Evolutionary conservation across 163 green algal species (phyloP), one percentile per base, ranked within the genome.

Genomic region (Volvox carteri): DNA sequence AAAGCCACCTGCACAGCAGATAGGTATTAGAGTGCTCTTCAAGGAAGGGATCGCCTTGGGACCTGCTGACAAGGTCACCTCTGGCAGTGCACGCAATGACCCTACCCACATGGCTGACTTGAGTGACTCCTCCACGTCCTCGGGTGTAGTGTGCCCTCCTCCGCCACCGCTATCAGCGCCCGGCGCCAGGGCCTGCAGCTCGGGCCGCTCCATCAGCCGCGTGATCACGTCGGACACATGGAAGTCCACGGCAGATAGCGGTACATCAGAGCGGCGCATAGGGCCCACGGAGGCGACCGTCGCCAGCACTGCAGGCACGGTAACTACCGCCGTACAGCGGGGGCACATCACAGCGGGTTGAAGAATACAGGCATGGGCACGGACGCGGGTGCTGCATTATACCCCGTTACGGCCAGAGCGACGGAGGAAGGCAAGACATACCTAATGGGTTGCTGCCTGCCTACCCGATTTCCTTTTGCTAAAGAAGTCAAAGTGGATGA

Each of bases 201-300:
- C 85, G 11, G 44, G 44, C 28, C 73, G 74, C 74, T 58, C 73
- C 58, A 50, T 52, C 30, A 95, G 37, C 21, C 92, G 84, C 33
- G 92, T 62, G 21, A 93, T 16, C 37, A 96, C 92, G 62, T 87
- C 84, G 2, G 76, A 92, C 35, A 95, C 85, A 78, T 96, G 94
- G 85, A 95, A 94, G 85, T 96, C 94, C 19, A 96, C 81, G 3
- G 92, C 94, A 6, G 92, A 91, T 23, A 93, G 58, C 3, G 93
- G 94, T 37, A 96, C 78, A 65, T 96, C 93, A 33, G 35, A 81
- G 46, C 60, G 79, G 25, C 62, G 54, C 25, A 96, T 58, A 0
- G 90, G 88, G 44, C 76, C 78, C 81, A 92, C 84, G 21, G 6
- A 12, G n/a, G 25, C 41, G 0, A 39, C 54, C 21, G 2, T 6